Evolutionary conservation across 805 yeast genomes (phyloP), one percentile per base, ranked within the genome.

Genomic region (Suhomyces sp.): DNA sequence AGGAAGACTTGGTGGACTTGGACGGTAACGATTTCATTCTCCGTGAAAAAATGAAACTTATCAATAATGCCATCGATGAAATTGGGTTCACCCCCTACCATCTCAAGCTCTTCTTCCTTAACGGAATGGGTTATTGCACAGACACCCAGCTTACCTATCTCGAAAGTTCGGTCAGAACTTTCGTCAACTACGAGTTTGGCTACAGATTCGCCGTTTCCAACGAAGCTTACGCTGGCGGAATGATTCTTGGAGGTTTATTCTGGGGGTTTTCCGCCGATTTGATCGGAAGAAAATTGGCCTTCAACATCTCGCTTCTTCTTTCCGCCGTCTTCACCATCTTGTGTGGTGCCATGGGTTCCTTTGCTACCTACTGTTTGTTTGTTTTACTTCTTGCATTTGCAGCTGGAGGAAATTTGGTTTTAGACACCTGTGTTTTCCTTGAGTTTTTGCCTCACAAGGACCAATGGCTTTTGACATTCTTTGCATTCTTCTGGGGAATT

Each of bases 361-460:
- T 70, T 52, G 70, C 75, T 4, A 69, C 75, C 39, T 76, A 74
- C 46, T 66, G 74, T 50, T 61, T 76, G 23, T 66, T 77, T 44
- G 63, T 71, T 39, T 65, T 70, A 21, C 49, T 76, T 28, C 48
- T 68, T 17, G 57, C 68, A 24, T 68, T 70, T 28, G 70, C 72
- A 6, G 72, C 72, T 4, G 83, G 82, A 33, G 83, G 83, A 28
- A 78, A 77, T 44, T 60, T 77, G 40, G 78, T 74, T 4, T 53
- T 75, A 14, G 81, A 76, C 49, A 70, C 77, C 13, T 65, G 78
- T 25, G 72, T 74, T 6, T 74, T 74, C 44, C 50, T 76, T 23
- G 80, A 77, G 47, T 74, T 68, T 38, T 56, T 77, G 38, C 82
- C 83, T 2, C 56, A 65, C 28, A 67, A 66, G 31, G 57, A 69